These are phyloP conservation scores for Cutaneotrichosporon sp. DNA, from an alignment of 1,284 basidiomycete species.

Conservation along the genomic window DNA sequence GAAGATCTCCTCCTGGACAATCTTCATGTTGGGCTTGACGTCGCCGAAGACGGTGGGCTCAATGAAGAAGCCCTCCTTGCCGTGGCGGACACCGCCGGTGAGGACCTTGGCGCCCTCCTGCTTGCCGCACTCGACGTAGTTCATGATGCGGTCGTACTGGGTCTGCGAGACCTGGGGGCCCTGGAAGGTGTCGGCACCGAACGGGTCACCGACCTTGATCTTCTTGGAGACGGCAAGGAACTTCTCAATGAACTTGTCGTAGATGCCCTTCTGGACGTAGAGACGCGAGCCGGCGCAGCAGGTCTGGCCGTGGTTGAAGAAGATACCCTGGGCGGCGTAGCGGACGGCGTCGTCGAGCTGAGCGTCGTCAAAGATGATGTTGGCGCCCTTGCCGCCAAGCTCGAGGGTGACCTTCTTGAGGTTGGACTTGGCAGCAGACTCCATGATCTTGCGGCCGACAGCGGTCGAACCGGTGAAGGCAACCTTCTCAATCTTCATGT, in stretches of 20 bases:
- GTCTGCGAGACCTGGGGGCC: constrained; percentile 70
- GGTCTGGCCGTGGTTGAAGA: constrained; percentile 60
- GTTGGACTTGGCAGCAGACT: constrained; percentile 53
- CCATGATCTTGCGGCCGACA: constrained; percentile 55
- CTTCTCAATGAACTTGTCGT: constrained; percentile 55
- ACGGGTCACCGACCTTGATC: constrained; percentile 59
- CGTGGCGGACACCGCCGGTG: constrained; percentile 68
- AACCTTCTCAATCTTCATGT: constrained; percentile 53
- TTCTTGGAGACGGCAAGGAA: constrained; percentile 29
- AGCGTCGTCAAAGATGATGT: constrained; percentile 53
- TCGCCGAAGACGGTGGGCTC: constrained; percentile 74
- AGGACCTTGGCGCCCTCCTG: constrained; percentile 74
- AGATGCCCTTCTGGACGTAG: constrained; percentile 75
- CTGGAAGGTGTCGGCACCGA: constrained; percentile 63
- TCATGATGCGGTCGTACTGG: constrained; percentile 65
- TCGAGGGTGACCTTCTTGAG: constrained; percentile 77
- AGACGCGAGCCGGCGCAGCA: constrained; percentile 56
- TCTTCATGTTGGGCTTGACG: constrained; percentile 70
- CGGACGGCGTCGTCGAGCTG: constrained; percentile 68
- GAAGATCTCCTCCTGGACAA: constrained; percentile 86
- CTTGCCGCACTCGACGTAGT: constrained; percentile 80
- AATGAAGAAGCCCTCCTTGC: constrained; percentile 58
- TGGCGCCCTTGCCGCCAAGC: constrained; percentile 86
- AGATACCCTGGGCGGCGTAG: constrained; percentile 76
- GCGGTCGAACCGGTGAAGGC: constrained; percentile 58